Evolutionary conservation across 306 rosid genomes (phyloP).

Genomic region (Ceratonia siliqua): DNA sequence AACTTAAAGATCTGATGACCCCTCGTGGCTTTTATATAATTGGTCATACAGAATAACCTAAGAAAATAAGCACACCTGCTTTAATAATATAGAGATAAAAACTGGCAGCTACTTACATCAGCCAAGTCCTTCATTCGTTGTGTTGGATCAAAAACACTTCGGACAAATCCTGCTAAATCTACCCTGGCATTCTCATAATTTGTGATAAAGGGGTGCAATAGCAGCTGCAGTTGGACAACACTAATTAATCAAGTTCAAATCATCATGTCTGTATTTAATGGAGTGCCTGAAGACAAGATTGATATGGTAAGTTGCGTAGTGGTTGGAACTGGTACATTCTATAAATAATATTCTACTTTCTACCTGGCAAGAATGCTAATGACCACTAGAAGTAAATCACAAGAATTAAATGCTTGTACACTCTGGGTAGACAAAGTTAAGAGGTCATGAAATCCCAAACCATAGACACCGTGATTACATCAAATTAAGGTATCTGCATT

Average conservation of each 20-base stretch:
- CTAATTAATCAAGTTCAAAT: slow-evolving; percentile 34
- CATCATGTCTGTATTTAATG: slow-evolving; percentile 14
- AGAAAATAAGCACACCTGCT: slow-evolving; percentile 6
- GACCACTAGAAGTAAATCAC: slow-evolving; percentile 18
- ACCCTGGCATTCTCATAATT: slow-evolving; percentile 57
- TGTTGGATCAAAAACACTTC: slow-evolving; percentile 85
- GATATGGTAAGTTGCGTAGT: neutral
- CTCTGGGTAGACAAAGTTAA: neutral
- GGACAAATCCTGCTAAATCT: slow-evolving; percentile 80
- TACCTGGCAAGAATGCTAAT: slow-evolving; percentile 2
- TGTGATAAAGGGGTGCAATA: slow-evolving; percentile 78
- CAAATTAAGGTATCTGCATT: slow-evolving; percentile 22
- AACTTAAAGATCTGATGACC: neutral
- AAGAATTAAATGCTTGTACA: neutral
- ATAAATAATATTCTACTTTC: slow-evolving; percentile 6
- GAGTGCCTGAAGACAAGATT: slow-evolving; percentile 16
- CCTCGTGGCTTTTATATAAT: neutral
- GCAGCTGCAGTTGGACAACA: slow-evolving; percentile 66
- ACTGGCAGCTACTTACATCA: slow-evolving; percentile 64
- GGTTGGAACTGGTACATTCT: neutral
- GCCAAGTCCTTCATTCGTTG: slow-evolving; percentile 96
- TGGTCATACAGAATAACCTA: neutral
- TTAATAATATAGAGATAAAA: slow-evolving; percentile 2
- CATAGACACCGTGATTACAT: slow-evolving; percentile 2
- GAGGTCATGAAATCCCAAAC: slow-evolving; percentile 12